Percentiles rank a stretch among this genome's conserved stretches.
Evolutionary conservation across 257 asterid genomes (phyloP).

Genomic region (Solanum pimpinellifolium): DNA sequence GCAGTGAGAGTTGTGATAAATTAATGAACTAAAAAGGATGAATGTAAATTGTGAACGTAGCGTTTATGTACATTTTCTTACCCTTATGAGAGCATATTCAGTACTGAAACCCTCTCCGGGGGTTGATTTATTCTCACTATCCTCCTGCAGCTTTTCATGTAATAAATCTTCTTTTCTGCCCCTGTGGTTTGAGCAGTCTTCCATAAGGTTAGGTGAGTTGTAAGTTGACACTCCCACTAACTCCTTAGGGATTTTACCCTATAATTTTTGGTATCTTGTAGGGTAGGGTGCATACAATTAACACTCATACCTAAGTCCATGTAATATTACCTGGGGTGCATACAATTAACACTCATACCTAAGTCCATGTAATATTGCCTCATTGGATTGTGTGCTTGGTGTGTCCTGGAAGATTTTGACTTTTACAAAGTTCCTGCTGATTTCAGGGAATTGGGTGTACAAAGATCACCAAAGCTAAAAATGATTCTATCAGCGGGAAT

Average conservation of each 20-base stretch:
- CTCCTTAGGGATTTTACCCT: background rate
- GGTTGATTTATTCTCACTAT: background rate
- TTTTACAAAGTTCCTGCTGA: background rate
- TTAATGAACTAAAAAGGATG: background rate
- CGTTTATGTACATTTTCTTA: background rate
- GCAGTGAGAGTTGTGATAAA: background rate
- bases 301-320: background rate
- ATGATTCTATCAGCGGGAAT: constrained; percentile 52
- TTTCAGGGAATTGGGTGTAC: constrained; percentile 95
- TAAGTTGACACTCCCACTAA: background rate
- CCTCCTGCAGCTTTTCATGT: background rate
- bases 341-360: background rate
- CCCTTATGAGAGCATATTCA: background rate
- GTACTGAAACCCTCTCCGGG: background rate
- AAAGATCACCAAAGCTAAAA: constrained; percentile 67
- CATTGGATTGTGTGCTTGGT: background rate
- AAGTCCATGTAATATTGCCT: background rate
- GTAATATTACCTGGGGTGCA: background rate
- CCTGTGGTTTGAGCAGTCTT: background rate
- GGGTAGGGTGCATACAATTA: background rate
- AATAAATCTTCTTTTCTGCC: background rate
- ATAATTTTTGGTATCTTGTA: background rate
- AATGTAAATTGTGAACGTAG: background rate
- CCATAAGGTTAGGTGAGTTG: background rate
- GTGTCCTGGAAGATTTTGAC: background rate